A percentile compares a stretch with the other conserved stretches of the same genome.
Conservation (phyloP, 768 basidiomycete species). For the Ephemerocybe angulata region DNA sequence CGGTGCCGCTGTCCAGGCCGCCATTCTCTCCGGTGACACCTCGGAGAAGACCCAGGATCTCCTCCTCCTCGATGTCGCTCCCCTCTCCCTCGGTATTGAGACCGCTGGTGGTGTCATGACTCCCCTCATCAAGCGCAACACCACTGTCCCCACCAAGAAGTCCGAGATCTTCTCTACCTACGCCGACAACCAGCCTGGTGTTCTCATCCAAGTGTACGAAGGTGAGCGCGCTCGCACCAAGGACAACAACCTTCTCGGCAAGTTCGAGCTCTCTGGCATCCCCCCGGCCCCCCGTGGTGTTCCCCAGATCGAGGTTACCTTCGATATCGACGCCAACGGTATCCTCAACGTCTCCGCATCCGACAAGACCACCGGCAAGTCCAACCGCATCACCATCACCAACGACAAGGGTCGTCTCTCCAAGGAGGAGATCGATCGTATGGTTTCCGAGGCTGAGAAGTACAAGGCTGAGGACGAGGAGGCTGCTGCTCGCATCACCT, state of each 20-base stretch:
- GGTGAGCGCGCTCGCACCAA: slow-evolving; percentile 98
- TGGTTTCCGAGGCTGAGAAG: slow-evolving; percentile 92
- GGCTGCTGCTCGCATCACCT: slow-evolving; percentile 72
- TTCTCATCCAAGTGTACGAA: slow-evolving; percentile 97
- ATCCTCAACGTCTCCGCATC: slow-evolving; percentile 93
- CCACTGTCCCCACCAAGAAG: slow-evolving; percentile 97
- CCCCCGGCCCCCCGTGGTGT: slow-evolving; percentile 97
- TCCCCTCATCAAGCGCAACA: slow-evolving; percentile 96
- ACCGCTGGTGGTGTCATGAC: slow-evolving; percentile 99
- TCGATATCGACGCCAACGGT: slow-evolving; percentile 97
- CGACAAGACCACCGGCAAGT: slow-evolving; percentile 97
- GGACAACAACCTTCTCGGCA: slow-evolving; percentile 98
- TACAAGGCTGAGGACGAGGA: slow-evolving; percentile 91
- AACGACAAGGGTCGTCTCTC: slow-evolving; percentile 97
- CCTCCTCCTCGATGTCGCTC: slow-evolving; percentile 91
- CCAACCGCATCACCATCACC: slow-evolving; percentile 89
- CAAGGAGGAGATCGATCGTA: slow-evolving; percentile 97
- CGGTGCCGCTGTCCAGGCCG: slow-evolving; percentile 97
- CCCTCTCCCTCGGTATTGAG: slow-evolving; percentile 91
- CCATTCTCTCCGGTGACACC: slow-evolving; percentile 95
- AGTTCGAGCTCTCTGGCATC: slow-evolving; percentile 96
- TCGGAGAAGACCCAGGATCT: slow-evolving; percentile 98
- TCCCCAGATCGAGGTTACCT: slow-evolving; percentile 96
- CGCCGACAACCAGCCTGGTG: slow-evolving; percentile 98
- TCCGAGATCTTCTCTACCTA: slow-evolving; percentile 98